Base-by-base conservation (phyloP, 1,284 basidiomycete genomes). In the Melampsora americana region DNA sequence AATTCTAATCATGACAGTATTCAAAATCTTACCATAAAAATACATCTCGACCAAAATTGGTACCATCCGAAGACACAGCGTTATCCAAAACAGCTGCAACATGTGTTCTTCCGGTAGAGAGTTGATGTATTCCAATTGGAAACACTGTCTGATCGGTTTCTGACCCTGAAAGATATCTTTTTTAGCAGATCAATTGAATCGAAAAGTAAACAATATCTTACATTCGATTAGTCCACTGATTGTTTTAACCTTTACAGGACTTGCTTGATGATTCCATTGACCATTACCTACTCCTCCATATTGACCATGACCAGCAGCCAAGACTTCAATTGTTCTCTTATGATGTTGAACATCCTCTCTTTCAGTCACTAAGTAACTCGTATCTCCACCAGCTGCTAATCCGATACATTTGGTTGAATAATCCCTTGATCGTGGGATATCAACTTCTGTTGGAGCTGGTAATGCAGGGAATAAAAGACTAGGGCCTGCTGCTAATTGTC, bases 251-350 rank as follows among this genome's bases (percentile, higher is more conserved):
- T 89, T 88, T 0, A 88, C 85, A 0, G 92, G 93, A 60, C 86
- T 85, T 42, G 88, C 87, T 79, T 90, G 90, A 0, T 88, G 92
- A 80, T 86, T 90, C 85, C 88, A 95, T 61, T 87, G 82, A n/a
- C 87, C 88, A 77, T 92, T 93, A 0, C 94, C 95, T 3, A 97
- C 86, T 2, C 91, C 90, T 14, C 95, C 94, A 83, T 87, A 92
- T 82, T 91, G 89, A 78, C 95, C 85, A 89, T 92, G 85, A 0
- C 95, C 95, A 78, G 89, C 90, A 66, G 92, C 88, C 44, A 94
- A 86, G 4, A 95, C 81, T 79, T 79, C 76, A 7, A 78, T 77
- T 12, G 68, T 71, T 50, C 35, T 18, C 12, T 11, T 39, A 30
- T 60, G 39, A 62, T 32, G 20, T 20, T 66, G 46, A 60, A 64